Evolutionary conservation across 2,329 filamentous ascomycete genomes (phyloP).

Genomic region (Talaromyces pinophilus): DNA sequence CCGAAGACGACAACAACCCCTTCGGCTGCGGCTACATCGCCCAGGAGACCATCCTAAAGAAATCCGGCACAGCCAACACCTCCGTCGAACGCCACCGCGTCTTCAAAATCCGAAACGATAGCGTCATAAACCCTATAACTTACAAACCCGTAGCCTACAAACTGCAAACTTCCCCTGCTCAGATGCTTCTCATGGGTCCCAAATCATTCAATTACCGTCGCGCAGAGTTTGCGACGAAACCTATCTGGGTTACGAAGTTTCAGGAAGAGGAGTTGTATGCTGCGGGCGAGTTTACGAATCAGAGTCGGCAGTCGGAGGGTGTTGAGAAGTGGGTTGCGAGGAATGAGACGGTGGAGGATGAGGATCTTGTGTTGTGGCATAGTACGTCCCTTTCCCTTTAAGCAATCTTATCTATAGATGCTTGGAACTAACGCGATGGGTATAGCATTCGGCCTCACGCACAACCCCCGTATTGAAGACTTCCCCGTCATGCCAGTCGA

Average conservation of each 20-base stretch:
- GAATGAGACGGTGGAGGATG: conserved; percentile 38
- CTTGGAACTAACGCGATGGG: background rate
- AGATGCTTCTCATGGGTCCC: conserved; percentile 58
- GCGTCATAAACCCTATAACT: conserved; percentile 56
- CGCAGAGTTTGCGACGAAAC: conserved; percentile 58
- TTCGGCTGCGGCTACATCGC: conserved; percentile 59
- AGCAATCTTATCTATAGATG: background rate
- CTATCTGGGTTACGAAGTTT: conserved; percentile 58
- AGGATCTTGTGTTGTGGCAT: conserved; percentile 49
- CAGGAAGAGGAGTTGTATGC: conserved; percentile 55
- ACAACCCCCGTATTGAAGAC: conserved; percentile 65
- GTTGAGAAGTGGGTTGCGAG: conserved; percentile 38
- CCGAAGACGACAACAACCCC: conserved; percentile 56
- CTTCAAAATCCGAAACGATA: conserved; percentile 61
- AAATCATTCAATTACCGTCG: conserved; percentile 54
- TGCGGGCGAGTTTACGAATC: conserved; percentile 57
- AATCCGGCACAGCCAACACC: conserved; percentile 50
- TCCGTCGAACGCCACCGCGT: conserved; percentile 52
- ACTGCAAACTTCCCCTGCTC: conserved; percentile 54
- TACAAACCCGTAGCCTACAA: conserved; percentile 58
- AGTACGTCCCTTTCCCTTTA: conserved; percentile 41
- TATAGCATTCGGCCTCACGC: conserved; percentile 58
- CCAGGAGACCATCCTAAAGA: conserved; percentile 52
- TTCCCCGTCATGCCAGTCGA: conserved; percentile 70
- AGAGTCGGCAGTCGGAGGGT: conserved; percentile 47